phyloP scores from a whole-genome alignment of 2,329 filamentous ascomycete species.

The Xylogone sp. region DNA sequence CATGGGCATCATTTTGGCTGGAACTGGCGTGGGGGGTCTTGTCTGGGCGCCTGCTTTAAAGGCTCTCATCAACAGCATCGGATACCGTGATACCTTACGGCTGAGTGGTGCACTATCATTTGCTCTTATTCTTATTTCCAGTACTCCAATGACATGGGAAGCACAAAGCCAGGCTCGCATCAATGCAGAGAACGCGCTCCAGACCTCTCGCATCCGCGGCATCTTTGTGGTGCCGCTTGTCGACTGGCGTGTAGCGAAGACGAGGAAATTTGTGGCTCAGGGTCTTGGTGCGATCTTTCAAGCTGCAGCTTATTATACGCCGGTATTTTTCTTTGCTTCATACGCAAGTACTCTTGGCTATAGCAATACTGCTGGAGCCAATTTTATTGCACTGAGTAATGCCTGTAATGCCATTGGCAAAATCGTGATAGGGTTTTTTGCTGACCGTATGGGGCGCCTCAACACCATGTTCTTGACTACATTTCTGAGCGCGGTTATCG shows the following conservation, averaged over 20 bases:
- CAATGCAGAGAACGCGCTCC: too few species aligned
- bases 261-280: neutral
- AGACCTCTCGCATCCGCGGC: too few species aligned
- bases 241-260: neutral
- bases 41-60: neutral
- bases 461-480: conserved; percentile 45
- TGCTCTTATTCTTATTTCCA: too few species aligned
- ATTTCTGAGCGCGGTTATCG: conserved; percentile 35
- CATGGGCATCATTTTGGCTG: neutral
- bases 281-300: conserved; percentile 2
- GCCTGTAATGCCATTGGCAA: conserved; percentile 1
- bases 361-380: neutral
- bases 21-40: neutral
- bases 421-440: too few species aligned
- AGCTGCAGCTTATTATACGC: conserved; percentile 3
- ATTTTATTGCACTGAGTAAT: conserved; percentile 6
- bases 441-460: too few species aligned
- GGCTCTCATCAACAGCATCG: too few species aligned
- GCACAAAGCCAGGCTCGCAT: too few species aligned
- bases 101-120: too few species aligned
- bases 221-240: too few species aligned
- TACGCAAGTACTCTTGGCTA: conserved; percentile 2
- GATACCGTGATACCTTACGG: too few species aligned
- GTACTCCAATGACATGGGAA: too few species aligned
- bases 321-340: conserved; percentile 3